These are phyloP conservation scores for Penicillium sp. DNA, from an alignment of 2,329 filamentous ascomycete species.

Conservation along the genomic window DNA sequence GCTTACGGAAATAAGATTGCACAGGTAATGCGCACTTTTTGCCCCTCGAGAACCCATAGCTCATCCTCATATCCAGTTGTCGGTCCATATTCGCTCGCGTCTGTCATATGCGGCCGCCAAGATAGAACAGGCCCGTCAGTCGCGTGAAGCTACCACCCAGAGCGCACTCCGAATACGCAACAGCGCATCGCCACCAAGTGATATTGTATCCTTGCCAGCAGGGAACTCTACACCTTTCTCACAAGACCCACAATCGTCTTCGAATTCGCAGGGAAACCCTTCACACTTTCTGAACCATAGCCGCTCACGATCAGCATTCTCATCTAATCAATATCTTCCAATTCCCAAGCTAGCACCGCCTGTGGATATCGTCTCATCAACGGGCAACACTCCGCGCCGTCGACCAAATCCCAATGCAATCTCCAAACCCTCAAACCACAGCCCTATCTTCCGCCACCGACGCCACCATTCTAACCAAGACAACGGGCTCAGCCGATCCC, in stretches of 20 bases:
- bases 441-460: conserved; percentile 28
- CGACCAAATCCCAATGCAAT: conserved; percentile 39
- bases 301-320: conserved; percentile 18
- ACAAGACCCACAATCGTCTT: conserved; percentile 9
- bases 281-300: conserved; percentile 13
- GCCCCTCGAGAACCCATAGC: conserved; percentile 6
- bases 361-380: conserved; percentile 40
- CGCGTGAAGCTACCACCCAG: conserved; percentile 50
- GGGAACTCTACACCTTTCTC: conserved; percentile 15
- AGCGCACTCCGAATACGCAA: conserved; percentile 14
- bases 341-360: conserved; percentile 44
- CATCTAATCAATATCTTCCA: conserved; percentile 19
- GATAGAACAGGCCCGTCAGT: conserved; percentile 84
- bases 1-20: conserved; percentile 68
- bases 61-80: conserved; percentile 54
- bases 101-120: conserved; percentile 93
- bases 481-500: conserved; percentile 17
- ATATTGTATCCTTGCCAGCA: conserved; percentile 51
- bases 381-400: conserved; percentile 30
- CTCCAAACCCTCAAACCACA: conserved; percentile 16
- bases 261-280: conserved; percentile 11
- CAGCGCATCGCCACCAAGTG: conserved; percentile 51
- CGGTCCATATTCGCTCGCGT: conserved; percentile 74
- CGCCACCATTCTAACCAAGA: conserved; percentile 36
- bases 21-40: conserved; percentile 57